Conservation (phyloP, 2,329 filamentous ascomycete species). For the Ceratocystis albifundus region DNA sequence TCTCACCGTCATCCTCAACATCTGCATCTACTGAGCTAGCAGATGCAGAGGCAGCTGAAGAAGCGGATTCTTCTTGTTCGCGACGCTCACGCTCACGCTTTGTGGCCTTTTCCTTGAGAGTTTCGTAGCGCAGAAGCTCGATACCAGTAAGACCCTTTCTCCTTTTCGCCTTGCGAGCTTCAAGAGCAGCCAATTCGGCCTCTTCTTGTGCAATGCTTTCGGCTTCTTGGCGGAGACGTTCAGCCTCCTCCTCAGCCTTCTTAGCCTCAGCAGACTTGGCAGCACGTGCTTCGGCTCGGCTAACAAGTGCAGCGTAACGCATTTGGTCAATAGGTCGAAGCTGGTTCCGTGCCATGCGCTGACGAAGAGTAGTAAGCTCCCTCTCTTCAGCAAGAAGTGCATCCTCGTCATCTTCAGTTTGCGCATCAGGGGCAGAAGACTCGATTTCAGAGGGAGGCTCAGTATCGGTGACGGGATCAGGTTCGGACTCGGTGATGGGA, state of each 20-base stretch:
- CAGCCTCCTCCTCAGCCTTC: slow-evolving; percentile 13
- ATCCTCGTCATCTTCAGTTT: slow-evolving; percentile 21
- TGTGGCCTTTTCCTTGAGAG: slow-evolving; percentile 12
- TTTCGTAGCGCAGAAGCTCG: slow-evolving; percentile 16
- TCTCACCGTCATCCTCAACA: slow-evolving; percentile 14
- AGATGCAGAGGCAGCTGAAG: slow-evolving; percentile 18
- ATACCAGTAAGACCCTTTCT: slow-evolving; percentile 7
- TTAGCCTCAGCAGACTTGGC: slow-evolving; percentile 13
- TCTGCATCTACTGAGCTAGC: slow-evolving; percentile 17
- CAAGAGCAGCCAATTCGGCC: slow-evolving; percentile 15
- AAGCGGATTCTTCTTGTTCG: slow-evolving; percentile 19
- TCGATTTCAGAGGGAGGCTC: slow-evolving; percentile 23
- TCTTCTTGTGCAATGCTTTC: slow-evolving; percentile 16
- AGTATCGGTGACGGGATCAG: slow-evolving; percentile 21
- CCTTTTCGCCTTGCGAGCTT: slow-evolving; percentile 12
- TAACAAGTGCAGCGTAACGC: slow-evolving; percentile 15
- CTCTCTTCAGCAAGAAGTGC: slow-evolving; percentile 12
- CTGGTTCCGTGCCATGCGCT: slow-evolving; percentile 17
- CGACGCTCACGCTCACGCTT: slow-evolving; percentile 17
- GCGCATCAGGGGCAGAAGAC: slow-evolving; percentile 21
- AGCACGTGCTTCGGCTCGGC: slow-evolving; percentile 14
- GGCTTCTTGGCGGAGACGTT: slow-evolving; percentile 9
- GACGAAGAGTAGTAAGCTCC: slow-evolving; percentile 16
- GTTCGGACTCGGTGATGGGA: slow-evolving; percentile 21
- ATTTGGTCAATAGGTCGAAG: slow-evolving; percentile 15